Conservation (phyloP, 2,329 filamentous ascomycete species). For the Fusarium sp. region DNA sequence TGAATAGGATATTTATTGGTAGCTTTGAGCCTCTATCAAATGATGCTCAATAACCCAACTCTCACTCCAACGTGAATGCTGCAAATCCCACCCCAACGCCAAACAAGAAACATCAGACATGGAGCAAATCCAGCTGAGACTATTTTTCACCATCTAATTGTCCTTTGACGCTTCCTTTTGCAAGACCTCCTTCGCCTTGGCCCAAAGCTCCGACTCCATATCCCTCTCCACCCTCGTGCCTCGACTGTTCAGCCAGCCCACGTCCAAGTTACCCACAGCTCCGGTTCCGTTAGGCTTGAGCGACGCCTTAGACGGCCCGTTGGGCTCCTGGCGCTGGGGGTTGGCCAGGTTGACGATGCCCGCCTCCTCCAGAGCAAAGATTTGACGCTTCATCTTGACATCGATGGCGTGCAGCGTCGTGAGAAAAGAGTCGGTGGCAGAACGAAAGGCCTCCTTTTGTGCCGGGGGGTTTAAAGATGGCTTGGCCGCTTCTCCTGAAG, state of each 20-base stretch:
- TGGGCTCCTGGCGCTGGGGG: conserved; percentile 48
- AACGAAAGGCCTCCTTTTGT: conserved; percentile 68
- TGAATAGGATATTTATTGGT: neutral
- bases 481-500: conserved; percentile 30
- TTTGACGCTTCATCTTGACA: conserved; percentile 74
- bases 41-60: neutral
- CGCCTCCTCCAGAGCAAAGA: conserved; percentile 85
- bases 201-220: conserved; percentile 86
- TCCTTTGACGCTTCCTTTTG: conserved; percentile 46
- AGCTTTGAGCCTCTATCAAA: neutral
- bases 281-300: conserved; percentile 67
- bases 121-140: neutral
- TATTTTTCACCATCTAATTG: conserved; percentile 4
- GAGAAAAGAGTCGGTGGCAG: conserved; percentile 75
- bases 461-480: conserved; percentile 57
- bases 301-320: conserved; percentile 54
- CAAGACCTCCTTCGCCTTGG: conserved; percentile 52
- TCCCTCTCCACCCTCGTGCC: conserved; percentile 84
- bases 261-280: conserved; percentile 75
- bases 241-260: conserved; percentile 90
- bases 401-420: conserved; percentile 79
- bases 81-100: neutral
- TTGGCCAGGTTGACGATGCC: conserved; percentile 71
- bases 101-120: neutral
- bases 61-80: neutral